A percentile compares a stretch with the other conserved stretches of the same genome.
Conservation (phyloP, 2,329 filamentous ascomycete species). For the Dothideomycetidae sp. region DNA sequence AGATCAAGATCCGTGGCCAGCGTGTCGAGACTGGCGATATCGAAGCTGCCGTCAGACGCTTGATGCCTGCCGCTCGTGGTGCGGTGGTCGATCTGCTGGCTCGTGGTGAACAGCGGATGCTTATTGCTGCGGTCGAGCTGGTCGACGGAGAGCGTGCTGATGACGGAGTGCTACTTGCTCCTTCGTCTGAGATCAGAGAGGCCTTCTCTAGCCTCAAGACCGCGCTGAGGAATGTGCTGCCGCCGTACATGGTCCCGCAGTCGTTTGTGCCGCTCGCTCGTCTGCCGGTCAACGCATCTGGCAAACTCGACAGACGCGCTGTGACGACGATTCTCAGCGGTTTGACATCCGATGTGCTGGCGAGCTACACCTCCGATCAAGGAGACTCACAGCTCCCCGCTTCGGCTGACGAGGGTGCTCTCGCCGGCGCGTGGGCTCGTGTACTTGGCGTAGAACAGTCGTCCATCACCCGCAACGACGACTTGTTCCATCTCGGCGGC, state of each 20-base stretch:
- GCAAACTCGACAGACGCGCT: constrained; percentile 29
- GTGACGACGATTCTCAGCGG: background rate
- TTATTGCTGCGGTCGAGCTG: constrained; percentile 1
- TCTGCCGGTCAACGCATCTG: constrained; percentile 57
- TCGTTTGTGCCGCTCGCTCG: constrained; percentile 58
- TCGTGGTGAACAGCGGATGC: background rate
- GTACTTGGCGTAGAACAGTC: background rate
- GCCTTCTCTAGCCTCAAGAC: background rate
- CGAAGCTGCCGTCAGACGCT: constrained; percentile 35
- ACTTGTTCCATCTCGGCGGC: constrained; percentile 4
- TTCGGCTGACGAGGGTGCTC: background rate
- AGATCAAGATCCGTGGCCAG: constrained; percentile 90
- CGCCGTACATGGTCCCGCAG: constrained; percentile 82
- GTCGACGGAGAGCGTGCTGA: background rate
- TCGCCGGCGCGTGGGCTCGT: background rate
- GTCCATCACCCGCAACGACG: background rate
- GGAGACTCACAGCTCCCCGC: background rate
- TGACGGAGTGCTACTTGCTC: background rate
- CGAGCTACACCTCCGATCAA: background rate
- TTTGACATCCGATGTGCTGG: background rate
- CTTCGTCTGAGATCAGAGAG: constrained; percentile 37
- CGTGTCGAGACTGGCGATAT: constrained; percentile 87
- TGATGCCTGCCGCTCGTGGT: background rate
- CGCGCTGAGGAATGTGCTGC: constrained; percentile 38
- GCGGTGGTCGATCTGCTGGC: background rate